phyloP scores from a whole-genome alignment of 257 asterid species.

The Nicotiana otophora region DNA sequence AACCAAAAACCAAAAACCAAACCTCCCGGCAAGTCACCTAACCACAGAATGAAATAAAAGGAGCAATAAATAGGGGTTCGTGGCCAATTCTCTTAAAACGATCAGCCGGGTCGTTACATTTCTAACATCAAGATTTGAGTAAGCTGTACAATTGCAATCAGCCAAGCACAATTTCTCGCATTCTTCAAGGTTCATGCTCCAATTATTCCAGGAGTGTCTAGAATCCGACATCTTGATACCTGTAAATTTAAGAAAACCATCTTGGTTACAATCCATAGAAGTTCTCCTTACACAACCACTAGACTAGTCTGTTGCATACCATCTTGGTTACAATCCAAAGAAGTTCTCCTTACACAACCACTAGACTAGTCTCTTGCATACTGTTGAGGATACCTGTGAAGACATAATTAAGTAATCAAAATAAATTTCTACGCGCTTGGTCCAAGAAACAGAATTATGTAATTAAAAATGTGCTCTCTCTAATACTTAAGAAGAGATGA shows the following conservation, averaged over 20 bases:
- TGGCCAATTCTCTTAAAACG: too few relatives aligned
- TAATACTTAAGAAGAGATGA: too few relatives aligned
- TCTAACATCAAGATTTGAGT: conserved; percentile 15
- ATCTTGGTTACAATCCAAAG: too few relatives aligned
- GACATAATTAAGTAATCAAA: neutral
- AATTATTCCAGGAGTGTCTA: conserved; percentile 8
- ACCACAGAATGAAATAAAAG: too few relatives aligned
- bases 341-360: too few relatives aligned
- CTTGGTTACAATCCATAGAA: conserved; percentile 21
- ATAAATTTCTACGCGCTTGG: neutral
- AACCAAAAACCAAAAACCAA: too few relatives aligned
- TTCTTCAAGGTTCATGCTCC: conserved; percentile 21
- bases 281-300: conserved; percentile 26
- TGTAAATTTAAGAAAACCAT: conserved; percentile 15
- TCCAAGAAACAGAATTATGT: neutral
- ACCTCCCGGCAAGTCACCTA: too few relatives aligned
- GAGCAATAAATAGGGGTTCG: too few relatives aligned
- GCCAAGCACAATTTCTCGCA: conserved; percentile 15
- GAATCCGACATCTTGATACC: conserved; percentile 27
- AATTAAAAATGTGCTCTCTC: conserved; percentile 11
- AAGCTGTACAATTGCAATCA: conserved; percentile 15
- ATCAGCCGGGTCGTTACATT: too few relatives aligned
- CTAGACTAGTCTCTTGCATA: too few relatives aligned
- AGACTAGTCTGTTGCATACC: conserved; percentile 22
- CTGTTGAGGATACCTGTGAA: conserved; percentile 9